Evolutionary conservation across 805 yeast genomes (phyloP).

Genomic region (Saturnispora mendoncae): DNA sequence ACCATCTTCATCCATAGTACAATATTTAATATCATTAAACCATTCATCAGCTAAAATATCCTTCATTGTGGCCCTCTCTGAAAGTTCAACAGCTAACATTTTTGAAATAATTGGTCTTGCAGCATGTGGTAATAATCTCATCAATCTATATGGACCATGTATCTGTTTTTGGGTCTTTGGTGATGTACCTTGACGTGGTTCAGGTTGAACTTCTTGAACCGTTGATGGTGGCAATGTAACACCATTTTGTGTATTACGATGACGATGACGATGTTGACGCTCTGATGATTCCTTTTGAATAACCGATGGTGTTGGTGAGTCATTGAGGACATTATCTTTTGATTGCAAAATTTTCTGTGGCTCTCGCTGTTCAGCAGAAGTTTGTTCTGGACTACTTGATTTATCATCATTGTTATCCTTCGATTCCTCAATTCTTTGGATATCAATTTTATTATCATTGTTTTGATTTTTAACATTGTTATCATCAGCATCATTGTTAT

Average conservation of each 20-base stretch:
- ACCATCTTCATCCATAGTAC: conserved; percentile 43
- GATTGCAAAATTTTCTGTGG: too few relatives aligned
- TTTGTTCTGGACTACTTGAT: too few relatives aligned
- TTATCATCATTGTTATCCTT: background rate
- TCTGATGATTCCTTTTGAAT: too few relatives aligned
- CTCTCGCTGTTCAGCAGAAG: too few relatives aligned
- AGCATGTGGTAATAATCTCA: conserved; percentile 78
- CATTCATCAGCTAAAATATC: conserved; percentile 64
- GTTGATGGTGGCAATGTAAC: background rate
- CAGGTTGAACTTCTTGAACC: conserved; percentile 19
- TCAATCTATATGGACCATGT: conserved; percentile 75
- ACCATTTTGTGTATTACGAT: conserved; percentile 10
- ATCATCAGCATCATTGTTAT: too few relatives aligned
- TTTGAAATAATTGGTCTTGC: conserved; percentile 64
- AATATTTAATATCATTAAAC: conserved; percentile 53
- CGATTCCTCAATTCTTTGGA: background rate
- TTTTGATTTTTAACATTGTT: background rate
- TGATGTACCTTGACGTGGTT: conserved; percentile 26
- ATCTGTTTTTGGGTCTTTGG: conserved; percentile 44
- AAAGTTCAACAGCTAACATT: conserved; percentile 56
- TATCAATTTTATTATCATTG: background rate
- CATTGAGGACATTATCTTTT: background rate
- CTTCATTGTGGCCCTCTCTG: conserved; percentile 53
- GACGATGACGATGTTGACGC: conserved; percentile 28
- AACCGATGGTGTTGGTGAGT: conserved; percentile 23